Percentiles rank a stretch among this genome's conserved stretches.
These are phyloP conservation scores for Nephelium lappaceum DNA, from an alignment of 345 rosid genomes.

Conservation along the genomic window DNA sequence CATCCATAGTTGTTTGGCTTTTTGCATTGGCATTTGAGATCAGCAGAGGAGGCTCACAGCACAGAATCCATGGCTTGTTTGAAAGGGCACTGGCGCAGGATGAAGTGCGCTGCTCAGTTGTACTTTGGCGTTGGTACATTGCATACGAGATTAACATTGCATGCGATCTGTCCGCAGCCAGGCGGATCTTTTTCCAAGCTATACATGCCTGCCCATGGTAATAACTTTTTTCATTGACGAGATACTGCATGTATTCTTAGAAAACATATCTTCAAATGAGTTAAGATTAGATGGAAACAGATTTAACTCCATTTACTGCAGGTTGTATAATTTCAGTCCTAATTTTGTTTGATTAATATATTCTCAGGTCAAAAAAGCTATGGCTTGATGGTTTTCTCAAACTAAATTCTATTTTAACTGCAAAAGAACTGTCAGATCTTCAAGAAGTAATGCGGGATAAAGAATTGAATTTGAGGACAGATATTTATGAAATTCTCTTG, in stretches of 20 bases:
- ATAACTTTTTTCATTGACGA: slow-evolving; percentile 20
- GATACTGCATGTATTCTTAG: background rate
- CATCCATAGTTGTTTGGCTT: slow-evolving; percentile 72
- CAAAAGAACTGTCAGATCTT: slow-evolving; percentile 87
- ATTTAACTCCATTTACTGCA: background rate
- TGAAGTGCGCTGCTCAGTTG: slow-evolving; percentile 52
- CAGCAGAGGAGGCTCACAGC: slow-evolving; percentile 61
- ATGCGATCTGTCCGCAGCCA: slow-evolving; percentile 64
- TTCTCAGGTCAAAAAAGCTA: slow-evolving; percentile 77
- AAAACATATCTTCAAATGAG: background rate
- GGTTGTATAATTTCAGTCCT: background rate
- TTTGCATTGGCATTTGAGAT: slow-evolving; percentile 82
- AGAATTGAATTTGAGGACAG: slow-evolving; percentile 90
- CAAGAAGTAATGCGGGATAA: slow-evolving; percentile 98
- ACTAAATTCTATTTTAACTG: slow-evolving; percentile 58
- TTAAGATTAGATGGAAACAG: background rate
- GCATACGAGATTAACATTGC: slow-evolving; percentile 74
- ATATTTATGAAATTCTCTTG: slow-evolving; percentile 90
- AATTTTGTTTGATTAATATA: background rate
- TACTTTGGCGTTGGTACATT: slow-evolving; percentile 89
- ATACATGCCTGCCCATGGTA: slow-evolving; percentile 97
- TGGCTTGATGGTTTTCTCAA: slow-evolving; percentile 93
- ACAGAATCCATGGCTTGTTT: slow-evolving; percentile 81
- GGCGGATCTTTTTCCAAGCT: slow-evolving; percentile 81
- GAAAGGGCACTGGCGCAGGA: slow-evolving; percentile 85